Base-by-base conservation (phyloP, 768 basidiomycete species). In the Leccinum rimulosum region DNA sequence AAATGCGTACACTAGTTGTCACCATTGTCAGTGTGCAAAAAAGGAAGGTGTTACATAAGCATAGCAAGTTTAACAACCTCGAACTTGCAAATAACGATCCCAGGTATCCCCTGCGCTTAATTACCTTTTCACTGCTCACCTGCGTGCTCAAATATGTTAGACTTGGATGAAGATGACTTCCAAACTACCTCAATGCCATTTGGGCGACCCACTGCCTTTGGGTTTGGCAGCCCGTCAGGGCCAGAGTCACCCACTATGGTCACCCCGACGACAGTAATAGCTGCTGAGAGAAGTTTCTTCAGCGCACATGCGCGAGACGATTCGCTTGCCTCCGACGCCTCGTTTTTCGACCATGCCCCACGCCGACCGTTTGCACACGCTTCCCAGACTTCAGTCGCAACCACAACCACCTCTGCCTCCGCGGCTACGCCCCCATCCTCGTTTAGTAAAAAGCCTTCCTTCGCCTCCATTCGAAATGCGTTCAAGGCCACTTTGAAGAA, bases 391-490 rank as follows among this genome's bases (percentile, higher is more conserved):
- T 92, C 89, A 6, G 79, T 91, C 47, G 81, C 83, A 30, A 81
- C 81, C 1, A 78, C 83, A 1, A 66, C 74, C 50, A 72, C 68
- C 0, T 57, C 65, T 3, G 57, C 47, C 1, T 70, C 69, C 30
- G 54, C 61, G 2, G 57, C 55, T 27, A 35, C 65, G 8, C 54
- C 52, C 36, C 62, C 66, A 48, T 74, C 84, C n/a, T 78, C 84
- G 1, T 89, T 91, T 68, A 77, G 84, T 47, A 91, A 91, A 76
- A 94, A 94, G 67, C 73, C 88, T 2, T 93, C 91, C 0, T 93
- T 94, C 60, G 91, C 91, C 2, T 93, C 90, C 15, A 84, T 94
- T 60, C 85, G 89, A 40, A 92, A 91, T 69, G 91, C 91, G 4
- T 93, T 94, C 80, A 93, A 90, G 73, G 83, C 82, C 50, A 63